Percentiles rank a stretch among this genome's conserved stretches.
Conservation (phyloP, 441 rosid genomes). For the Theobroma grandiflorum region DNA sequence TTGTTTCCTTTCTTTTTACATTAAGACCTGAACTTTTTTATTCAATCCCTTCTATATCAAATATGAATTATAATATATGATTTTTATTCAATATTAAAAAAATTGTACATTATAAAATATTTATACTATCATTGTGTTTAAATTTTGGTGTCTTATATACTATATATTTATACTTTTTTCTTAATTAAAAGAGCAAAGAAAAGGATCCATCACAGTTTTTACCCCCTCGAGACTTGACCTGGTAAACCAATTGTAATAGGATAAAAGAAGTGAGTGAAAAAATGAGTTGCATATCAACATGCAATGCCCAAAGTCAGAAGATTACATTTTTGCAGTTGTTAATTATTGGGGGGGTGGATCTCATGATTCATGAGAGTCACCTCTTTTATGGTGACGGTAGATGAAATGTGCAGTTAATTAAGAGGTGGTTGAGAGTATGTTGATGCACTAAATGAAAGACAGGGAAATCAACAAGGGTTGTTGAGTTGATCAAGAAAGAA, state of each 20-base stretch:
- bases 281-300: not conserved
- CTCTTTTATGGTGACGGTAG: not conserved
- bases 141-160: no score
- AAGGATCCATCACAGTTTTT: not conserved
- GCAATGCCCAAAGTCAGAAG: not conserved
- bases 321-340: not conserved
- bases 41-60: no score
- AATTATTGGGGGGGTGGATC: not conserved
- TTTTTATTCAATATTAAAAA: no score
- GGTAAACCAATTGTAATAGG: not conserved
- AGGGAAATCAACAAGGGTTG: not conserved
- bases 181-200: no score
- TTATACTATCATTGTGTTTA: no score
- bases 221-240: not conserved
- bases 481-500: not conserved
- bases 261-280: not conserved
- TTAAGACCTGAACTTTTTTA: no score
- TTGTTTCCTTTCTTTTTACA: no score
- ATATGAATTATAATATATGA: no score
- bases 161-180: no score
- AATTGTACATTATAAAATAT: no score
- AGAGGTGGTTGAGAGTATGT: not conserved
- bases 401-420: not conserved
- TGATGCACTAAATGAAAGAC: not conserved
- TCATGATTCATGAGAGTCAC: not conserved